Evolutionary conservation across 768 basidiomycete genomes (phyloP), one percentile per base, ranked within the genome.

Genomic region (Leccinum sublutescens): DNA sequence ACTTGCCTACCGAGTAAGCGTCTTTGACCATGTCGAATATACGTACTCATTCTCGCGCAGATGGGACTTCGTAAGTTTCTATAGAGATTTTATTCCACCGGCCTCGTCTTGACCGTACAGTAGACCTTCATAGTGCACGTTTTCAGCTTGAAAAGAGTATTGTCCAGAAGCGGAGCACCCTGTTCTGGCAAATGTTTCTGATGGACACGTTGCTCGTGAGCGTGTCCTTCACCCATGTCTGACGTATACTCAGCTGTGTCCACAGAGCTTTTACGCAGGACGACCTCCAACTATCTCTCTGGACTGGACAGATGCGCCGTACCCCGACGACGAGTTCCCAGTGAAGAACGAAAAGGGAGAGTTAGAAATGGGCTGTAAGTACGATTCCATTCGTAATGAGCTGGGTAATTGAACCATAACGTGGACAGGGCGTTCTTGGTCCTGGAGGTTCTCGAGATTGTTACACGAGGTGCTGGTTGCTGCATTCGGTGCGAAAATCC

Each of bases 181-280:
- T 86, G 11, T 89, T 89, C 67, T 91, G 88, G 86, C 82, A 86
- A 51, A 68, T 89, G n/a, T 89, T 86, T 65, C 63, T 76, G 25
- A 67, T 82, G 29, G 89, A 90, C 64, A 84, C 85, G 0, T 83
- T 82, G 79, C 71, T 81, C 40, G 89, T 90, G 64, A 65, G 68
- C 19, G 8, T 11, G 19, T 74, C 62, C 3, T 17, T n/a, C 34
- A 17, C 5, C 34, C 5, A 9, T 38, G 12, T 36, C 25, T 47
- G 38, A 29, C 3, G 4, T 7, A 48, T 34, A 54, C 47, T 56
- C 29, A 54, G 33, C 25, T 15, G 7, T 12, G 1, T 7, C 10
- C 9, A 9, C 58, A 89, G 87, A 87, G 85, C 61, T 84, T 86
- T 61, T 76, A 77, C 33, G 78, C 83, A 29, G 88, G 87, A 4